Base-by-base conservation (phyloP, 495 filamentous ascomycete genomes). In the Penicillium daleae region DNA sequence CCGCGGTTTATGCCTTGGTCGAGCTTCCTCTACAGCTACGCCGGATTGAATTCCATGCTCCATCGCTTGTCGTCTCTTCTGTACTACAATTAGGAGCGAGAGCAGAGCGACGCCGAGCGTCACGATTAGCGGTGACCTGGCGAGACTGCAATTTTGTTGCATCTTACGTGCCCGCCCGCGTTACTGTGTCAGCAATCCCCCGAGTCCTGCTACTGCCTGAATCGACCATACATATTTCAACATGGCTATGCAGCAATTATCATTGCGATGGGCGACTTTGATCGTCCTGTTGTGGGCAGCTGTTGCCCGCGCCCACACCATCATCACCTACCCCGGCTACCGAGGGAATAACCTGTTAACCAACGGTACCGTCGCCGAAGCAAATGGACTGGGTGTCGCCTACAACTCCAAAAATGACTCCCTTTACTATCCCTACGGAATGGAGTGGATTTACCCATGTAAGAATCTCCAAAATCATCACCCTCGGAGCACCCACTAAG, bases 391-490 rank as follows among this genome's bases (percentile, higher is more conserved):
- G 33, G 78, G 79, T 65, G 69, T 79, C 0, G 82, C 80, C n/a
- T 74, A 70, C 29, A 63, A 59, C 64, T 71, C 51, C 66, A 74
- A 68, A 52, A 83, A 81, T 56, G 74, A 71, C 42, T 76, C 78
- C 26, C 61, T 67, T 46, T 70, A 76, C 6, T 96, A 85, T 70
- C 93, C 93, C 4, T 97, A 91, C 68, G 95, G 96, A 77, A 94
- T 97, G 92, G 90, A 97, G 79, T 98, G 95, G 94, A 88, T 89
- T 75, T 99, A 97, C 82, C 95, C 96, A 77, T 99, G 95, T 99
- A 80, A 82, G 91, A 3, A 26, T n/a, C 19, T 4, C n/a, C 22
- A 4, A 7, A 19, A 40, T 26, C 17, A 35, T 4, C 2, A 17
- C 32, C 21, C 13, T 12, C 33, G 22, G 3, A 17, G 15, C 44